A percentile compares a stretch with the other conserved stretches of the same genome.
Evolutionary conservation across 257 asterid genomes (phyloP).

Genomic region (Lycium ferocissimum): DNA sequence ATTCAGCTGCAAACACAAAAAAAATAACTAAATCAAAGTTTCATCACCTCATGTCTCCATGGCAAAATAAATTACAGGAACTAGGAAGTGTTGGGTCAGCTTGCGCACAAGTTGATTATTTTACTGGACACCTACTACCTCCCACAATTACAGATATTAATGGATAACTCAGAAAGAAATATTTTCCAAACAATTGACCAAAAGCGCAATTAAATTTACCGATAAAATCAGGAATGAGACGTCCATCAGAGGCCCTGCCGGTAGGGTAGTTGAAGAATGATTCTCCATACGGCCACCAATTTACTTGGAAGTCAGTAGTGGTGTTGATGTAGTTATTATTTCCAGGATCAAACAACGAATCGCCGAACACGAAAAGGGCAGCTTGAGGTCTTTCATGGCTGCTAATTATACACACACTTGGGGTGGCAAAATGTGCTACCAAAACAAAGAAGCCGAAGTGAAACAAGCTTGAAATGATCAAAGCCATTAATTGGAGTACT

Average conservation of each 20-base stretch:
- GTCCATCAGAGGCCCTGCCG: no score
- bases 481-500: neutral
- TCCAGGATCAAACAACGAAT: neutral
- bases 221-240: no score
- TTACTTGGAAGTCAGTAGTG: neutral
- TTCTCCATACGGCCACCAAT: neutral
- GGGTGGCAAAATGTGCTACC: neutral
- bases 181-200: neutral
- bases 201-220: neutral
- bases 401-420: neutral
- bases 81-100: no score
- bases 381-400: neutral
- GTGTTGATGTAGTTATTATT: neutral
- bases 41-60: neutral
- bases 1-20: slow-evolving; percentile 25
- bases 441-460: neutral
- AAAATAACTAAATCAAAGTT: neutral
- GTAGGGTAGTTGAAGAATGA: no score
- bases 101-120: no score
- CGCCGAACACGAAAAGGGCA: neutral
- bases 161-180: no score
- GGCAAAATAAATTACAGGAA: neutral
- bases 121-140: no score
- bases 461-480: neutral
- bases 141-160: no score